These are phyloP conservation scores for Neonectria neomacrospora DNA, from an alignment of 2,329 filamentous ascomycete species.

Conservation along the genomic window DNA sequence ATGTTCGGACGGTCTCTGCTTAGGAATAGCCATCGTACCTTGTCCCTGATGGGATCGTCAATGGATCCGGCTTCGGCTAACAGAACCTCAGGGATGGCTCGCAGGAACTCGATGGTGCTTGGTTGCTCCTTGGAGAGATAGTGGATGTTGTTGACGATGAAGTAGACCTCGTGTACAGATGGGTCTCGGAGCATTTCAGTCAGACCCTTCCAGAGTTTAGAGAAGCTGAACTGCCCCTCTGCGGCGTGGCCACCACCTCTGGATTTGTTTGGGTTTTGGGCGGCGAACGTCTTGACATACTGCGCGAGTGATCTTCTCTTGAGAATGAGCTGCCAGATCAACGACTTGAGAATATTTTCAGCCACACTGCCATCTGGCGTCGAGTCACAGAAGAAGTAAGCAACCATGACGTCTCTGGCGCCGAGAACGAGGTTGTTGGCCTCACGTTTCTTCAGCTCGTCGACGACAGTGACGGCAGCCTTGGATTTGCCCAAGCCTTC, in stretches of 20 bases:
- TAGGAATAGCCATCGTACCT: conserved; percentile 52
- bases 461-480: conserved; percentile 11
- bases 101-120: conserved; percentile 10
- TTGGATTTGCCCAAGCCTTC: conserved; percentile 20
- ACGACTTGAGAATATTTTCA: conserved; percentile 53
- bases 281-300: conserved; percentile 51
- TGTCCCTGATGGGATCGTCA: conserved; percentile 12
- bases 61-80: not conserved
- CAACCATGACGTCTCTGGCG: conserved; percentile 44
- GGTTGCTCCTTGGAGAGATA: conserved; percentile 49
- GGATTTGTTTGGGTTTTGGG: conserved; percentile 40
- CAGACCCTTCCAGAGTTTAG: conserved; percentile 50
- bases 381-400: conserved; percentile 54
- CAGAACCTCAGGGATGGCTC: conserved; percentile 2
- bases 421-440: conserved; percentile 5
- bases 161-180: conserved; percentile 46
- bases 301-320: conserved; percentile 49
- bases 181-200: conserved; percentile 53
- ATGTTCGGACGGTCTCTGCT: conserved; percentile 43
- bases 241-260: not conserved
- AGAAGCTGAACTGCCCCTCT: conserved; percentile 15
- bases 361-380: conserved; percentile 50
- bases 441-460: conserved; percentile 19
- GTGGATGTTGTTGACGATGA: conserved; percentile 55
- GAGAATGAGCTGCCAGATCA: conserved; percentile 52